Percentiles rank a stretch among this genome's conserved stretches.
Evolutionary conservation across 208 protist genomes (phyloP).

Genomic region (Herpetomonas samuelpessoai): DNA sequence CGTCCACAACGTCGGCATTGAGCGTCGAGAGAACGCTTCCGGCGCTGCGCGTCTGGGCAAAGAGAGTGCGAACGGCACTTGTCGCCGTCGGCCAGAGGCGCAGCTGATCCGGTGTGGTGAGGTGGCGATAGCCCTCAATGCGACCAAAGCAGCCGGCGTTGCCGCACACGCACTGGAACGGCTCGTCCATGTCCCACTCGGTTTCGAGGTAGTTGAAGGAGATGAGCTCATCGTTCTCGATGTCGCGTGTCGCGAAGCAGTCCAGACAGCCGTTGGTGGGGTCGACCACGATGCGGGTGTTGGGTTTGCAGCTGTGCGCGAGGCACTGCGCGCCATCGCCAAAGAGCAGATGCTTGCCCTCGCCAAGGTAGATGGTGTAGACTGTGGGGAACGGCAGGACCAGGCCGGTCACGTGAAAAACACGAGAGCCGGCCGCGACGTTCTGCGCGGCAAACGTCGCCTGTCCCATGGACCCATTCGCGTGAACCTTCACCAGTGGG

Average conservation of each 20-base stretch:
- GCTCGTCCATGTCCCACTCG: constrained; percentile 85
- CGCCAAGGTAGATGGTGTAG: constrained; percentile 81
- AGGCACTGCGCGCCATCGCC: constrained; percentile 69
- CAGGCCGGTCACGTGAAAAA: constrained; percentile 75
- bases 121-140: constrained; percentile 71
- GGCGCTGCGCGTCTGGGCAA: constrained; percentile 48
- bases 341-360: constrained; percentile 79
- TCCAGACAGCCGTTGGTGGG: constrained; percentile 49
- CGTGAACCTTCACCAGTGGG: constrained; percentile 33
- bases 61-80: constrained; percentile 51
- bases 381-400: constrained; percentile 78
- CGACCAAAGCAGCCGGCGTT: constrained; percentile 41
- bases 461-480: constrained; percentile 44
- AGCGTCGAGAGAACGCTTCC: constrained; percentile 45
- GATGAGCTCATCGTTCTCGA: constrained; percentile 55
- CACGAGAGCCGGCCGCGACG: constrained; percentile 47
- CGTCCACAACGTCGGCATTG: constrained; percentile 44
- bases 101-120: constrained; percentile 46
- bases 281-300: constrained; percentile 76
- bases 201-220: constrained; percentile 89
- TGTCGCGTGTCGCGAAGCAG: constrained; percentile 62
- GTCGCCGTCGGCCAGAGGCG: constrained; percentile 56
- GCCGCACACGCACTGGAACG: constrained; percentile 75
- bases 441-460: constrained; percentile 49
- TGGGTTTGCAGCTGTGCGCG: constrained; percentile 78